These are phyloP conservation scores for Chrysoporthe deuterocubensis DNA, from an alignment of 2,329 filamentous ascomycete genomes.

Conservation along the genomic window DNA sequence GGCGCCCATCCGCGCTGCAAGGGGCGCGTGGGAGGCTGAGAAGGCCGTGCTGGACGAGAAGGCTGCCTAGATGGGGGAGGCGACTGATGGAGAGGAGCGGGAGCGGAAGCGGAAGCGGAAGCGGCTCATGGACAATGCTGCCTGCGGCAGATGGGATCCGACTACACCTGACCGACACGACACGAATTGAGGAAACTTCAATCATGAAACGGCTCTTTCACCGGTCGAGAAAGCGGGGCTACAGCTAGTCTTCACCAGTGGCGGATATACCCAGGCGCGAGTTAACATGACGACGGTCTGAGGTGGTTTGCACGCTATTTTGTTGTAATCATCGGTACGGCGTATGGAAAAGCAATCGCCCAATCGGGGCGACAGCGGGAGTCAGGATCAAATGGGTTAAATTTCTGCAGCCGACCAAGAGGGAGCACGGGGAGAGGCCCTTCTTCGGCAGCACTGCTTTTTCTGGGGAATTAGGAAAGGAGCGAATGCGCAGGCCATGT, in stretches of 20 bases:
- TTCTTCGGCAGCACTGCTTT: background rate
- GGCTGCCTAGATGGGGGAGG: slow-evolving; percentile 1
- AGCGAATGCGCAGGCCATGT: background rate
- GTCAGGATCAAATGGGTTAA: background rate
- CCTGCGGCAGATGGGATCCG: background rate
- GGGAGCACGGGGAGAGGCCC: background rate
- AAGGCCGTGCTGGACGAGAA: slow-evolving; percentile 13
- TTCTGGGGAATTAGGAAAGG: background rate
- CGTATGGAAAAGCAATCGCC: background rate
- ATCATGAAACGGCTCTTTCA: background rate
- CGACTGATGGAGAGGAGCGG: background rate
- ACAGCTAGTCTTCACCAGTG: background rate
- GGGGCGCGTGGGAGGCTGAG: slow-evolving; percentile 26
- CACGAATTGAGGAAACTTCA: background rate
- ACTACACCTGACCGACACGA: background rate
- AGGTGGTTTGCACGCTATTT: background rate
- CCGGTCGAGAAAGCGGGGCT: background rate
- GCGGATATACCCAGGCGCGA: slow-evolving; percentile 14
- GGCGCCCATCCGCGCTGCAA: slow-evolving; percentile 23
- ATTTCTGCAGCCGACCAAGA: background rate
- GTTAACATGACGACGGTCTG: slow-evolving; percentile 11
- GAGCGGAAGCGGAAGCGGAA: no score
- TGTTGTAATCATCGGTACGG: background rate
- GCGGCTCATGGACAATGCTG: background rate
- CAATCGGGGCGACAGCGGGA: background rate